These are phyloP conservation scores for Chlorella sp. DNA, from an alignment of 139 green algal species.

Conservation along the genomic window DNA sequence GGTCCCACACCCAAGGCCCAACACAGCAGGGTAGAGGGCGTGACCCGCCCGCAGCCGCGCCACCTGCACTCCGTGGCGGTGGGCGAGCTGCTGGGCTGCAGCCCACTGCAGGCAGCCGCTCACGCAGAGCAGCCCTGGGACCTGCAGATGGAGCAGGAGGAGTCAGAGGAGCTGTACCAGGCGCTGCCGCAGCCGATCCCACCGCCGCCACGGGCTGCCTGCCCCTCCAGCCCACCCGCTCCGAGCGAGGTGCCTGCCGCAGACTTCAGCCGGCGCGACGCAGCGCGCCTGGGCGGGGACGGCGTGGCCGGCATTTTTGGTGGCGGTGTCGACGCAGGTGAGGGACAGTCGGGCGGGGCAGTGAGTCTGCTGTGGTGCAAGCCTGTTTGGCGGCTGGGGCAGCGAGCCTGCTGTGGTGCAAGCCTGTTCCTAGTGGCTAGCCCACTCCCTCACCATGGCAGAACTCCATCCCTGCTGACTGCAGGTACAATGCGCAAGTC, in stretches of 20 bases:
- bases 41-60: background rate
- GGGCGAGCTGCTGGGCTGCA: background rate
- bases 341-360: too few relatives aligned
- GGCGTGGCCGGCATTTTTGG: slow-evolving; percentile 13
- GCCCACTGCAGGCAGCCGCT: background rate
- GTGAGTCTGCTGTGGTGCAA: too few relatives aligned
- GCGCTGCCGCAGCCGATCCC: background rate
- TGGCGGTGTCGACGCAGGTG: background rate
- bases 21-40: too few relatives aligned
- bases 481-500: too few relatives aligned
- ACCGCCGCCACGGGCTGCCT: too few relatives aligned
- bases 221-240: too few relatives aligned
- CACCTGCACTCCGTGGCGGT: background rate
- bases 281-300: slow-evolving; percentile 13
- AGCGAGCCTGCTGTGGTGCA: too few relatives aligned
- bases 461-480: too few relatives aligned
- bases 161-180: background rate
- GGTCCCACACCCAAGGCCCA: too few relatives aligned
- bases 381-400: too few relatives aligned
- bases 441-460: too few relatives aligned
- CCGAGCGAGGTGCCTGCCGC: background rate
- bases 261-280: slow-evolving; percentile 23
- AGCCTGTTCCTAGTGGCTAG: too few relatives aligned
- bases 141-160: slow-evolving; percentile 4
- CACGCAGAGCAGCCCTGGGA: background rate